Base-by-base conservation (phyloP, 1,139 yeast species). In the Meyerozyma elateridarum region DNA sequence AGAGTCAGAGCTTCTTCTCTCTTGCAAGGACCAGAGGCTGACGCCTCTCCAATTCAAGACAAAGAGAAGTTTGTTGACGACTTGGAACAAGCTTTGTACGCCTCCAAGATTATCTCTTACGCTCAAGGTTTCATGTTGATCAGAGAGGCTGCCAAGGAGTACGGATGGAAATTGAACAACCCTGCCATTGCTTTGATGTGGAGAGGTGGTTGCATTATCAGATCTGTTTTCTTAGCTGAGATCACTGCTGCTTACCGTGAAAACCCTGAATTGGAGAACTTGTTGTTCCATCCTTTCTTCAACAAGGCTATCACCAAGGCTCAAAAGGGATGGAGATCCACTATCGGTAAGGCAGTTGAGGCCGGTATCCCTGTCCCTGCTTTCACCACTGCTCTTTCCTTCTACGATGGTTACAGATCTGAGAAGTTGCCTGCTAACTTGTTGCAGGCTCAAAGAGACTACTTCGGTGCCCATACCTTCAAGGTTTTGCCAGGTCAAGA, bases 161-260 rank as follows among this genome's bases (percentile, higher is more conserved):
- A 87, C 76, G 81, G 81, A 56, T 91, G 98, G 98, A 80, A 85
- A 64, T 76, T 91, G 64, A 91, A 91, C 84, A 85, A 85, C 79
- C 96, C 97, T 49, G 91, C 95, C 44, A 91, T 91, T 55, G 98
- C 97, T 50, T 79, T 91, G 59, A 91, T 91, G 98, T 91, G 98
- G 98, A 84, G 98, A 79, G 98, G 98, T 73, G 98, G 98, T 51
- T 91, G 98, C 78, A 91, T 91, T 66, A 91, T 91, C 70, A 85
- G 97, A 76, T 91, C 98, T 37, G 96, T 89, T 48, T 91, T 91
- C 84, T 76, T 91, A 59, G 96, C 80, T 58, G 97, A 91, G 67
- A 91, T 91, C 69, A 91, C 98, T 52, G 64, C 85, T 62, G 98
- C 98, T 48, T 91, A 82, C 84, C 85, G 89, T 70, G 79, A 84